These are phyloP conservation scores for Solidago caesia DNA, from an alignment of 129 eudicot species.

Conservation along the genomic window DNA sequence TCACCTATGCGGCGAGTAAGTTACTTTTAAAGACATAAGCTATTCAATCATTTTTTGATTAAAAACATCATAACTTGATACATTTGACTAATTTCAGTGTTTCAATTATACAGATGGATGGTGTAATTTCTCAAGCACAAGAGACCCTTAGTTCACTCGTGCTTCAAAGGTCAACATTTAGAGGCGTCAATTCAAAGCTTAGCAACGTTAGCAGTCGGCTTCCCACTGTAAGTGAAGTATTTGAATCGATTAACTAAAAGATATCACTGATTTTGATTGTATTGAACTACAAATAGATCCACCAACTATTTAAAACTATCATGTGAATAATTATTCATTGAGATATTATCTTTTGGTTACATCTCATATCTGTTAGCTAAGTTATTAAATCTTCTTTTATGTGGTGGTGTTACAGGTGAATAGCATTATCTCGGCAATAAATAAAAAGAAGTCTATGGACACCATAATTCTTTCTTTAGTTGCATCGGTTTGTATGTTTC, in stretches of 20 bases:
- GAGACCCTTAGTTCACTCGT: slow-evolving; percentile 82
- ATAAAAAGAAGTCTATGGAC: slow-evolving; percentile 97
- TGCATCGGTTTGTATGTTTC: slow-evolving; percentile 86
- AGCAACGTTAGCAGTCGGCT: slow-evolving; percentile 94
- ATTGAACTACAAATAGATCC: too few relatives aligned
- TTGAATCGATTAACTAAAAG: not conserved
- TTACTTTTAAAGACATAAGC: not conserved
- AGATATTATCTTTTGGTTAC: not conserved
- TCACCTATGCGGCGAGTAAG: not conserved
- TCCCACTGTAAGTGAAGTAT: slow-evolving; percentile 64
- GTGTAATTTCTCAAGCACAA: slow-evolving; percentile 94
- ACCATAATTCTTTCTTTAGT: slow-evolving; percentile 89
- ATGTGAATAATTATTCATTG: not conserved
- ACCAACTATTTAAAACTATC: too few relatives aligned
- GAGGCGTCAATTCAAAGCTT: slow-evolving; percentile 87
- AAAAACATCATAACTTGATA: not conserved
- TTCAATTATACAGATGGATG: slow-evolving; percentile 57
- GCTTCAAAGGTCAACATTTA: slow-evolving; percentile 89
- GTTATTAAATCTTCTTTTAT: not conserved
- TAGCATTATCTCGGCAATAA: slow-evolving; percentile 79
- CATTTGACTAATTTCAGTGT: not conserved
- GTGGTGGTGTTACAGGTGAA: slow-evolving; percentile 58
- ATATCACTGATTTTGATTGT: not conserved
- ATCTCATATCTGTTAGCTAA: not conserved
- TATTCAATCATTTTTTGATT: not conserved